These are phyloP conservation scores for Solanum rostratum DNA, from an alignment of 257 asterid species.

Conservation along the genomic window DNA sequence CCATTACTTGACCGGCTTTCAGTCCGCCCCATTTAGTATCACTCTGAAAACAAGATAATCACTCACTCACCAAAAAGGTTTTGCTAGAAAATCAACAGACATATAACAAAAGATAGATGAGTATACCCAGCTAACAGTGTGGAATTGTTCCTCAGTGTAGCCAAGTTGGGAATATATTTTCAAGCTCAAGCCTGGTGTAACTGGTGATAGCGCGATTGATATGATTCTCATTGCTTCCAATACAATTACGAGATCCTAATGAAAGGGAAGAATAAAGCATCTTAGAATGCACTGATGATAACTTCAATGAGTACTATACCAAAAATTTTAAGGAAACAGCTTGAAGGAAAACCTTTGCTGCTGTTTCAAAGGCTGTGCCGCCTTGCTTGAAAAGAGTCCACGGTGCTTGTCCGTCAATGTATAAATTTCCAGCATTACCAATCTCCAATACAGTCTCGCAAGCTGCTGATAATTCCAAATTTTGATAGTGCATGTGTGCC, in stretches of 20 bases:
- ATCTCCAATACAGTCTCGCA: conserved; percentile 85
- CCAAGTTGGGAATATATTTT: conserved; percentile 85
- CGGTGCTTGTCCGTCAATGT: conserved; percentile 70
- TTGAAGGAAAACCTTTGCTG: conserved; percentile 52
- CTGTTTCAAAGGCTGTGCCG: conserved; percentile 60
- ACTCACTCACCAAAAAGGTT: neutral
- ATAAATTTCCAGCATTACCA: conserved; percentile 72
- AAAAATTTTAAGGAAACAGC: neutral
- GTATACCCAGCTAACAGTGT: conserved; percentile 55
- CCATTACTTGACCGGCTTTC: conserved; percentile 60
- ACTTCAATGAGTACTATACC: neutral
- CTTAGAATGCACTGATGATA: neutral
- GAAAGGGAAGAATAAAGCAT: neutral
- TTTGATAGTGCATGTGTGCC: conserved; percentile 60
- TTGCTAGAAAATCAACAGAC: neutral
- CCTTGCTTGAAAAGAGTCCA: conserved; percentile 96
- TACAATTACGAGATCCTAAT: conserved; percentile 66
- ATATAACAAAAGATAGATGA: conserved; percentile 15
- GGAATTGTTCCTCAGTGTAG: conserved; percentile 66
- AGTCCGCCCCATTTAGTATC: conserved; percentile 91
- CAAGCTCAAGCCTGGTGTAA: conserved; percentile 65
- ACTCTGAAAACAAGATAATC: conserved; percentile 31
- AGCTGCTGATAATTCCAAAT: conserved; percentile 72
- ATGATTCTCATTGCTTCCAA: conserved; percentile 77
- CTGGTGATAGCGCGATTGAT: conserved; percentile 69